Evolutionary conservation across 768 basidiomycete species (phyloP).

Genomic region (Lactarius hengduanensis): DNA sequence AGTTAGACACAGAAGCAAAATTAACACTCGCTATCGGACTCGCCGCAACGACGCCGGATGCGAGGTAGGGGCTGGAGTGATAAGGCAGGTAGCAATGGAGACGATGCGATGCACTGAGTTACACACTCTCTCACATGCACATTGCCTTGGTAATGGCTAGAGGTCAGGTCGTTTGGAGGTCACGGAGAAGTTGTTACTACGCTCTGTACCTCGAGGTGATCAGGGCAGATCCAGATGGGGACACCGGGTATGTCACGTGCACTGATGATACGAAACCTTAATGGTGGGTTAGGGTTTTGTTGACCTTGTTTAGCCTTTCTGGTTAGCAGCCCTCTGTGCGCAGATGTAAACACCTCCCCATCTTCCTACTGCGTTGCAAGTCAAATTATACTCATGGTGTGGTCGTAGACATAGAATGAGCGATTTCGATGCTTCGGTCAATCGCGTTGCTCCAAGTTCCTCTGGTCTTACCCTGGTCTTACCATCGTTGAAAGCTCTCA

Average conservation of each 20-base stretch:
- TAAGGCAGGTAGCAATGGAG: background rate
- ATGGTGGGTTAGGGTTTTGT: background rate
- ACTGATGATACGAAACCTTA: background rate
- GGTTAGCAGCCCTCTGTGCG: background rate
- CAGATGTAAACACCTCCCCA: conserved; percentile 7
- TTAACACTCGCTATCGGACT: background rate
- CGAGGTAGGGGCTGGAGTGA: background rate
- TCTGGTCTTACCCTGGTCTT: conserved; percentile 65
- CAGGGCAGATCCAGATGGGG: background rate
- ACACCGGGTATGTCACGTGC: background rate
- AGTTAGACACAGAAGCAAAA: background rate
- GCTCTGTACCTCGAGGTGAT: background rate
- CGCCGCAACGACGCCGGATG: background rate
- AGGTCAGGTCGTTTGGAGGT: background rate
- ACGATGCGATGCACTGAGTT: background rate
- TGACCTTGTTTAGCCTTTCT: background rate
- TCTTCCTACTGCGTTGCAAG: background rate
- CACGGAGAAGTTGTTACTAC: background rate
- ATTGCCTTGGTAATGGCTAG: conserved; percentile 16
- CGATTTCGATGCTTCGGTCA: conserved; percentile 5
- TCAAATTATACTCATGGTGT: background rate
- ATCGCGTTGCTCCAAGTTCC: conserved; percentile 20
- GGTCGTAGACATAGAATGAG: conserved; percentile 13
- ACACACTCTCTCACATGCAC: background rate
- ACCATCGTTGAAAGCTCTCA: conserved; percentile 61